phyloP scores from a whole-genome alignment of 306 rosid species.

The Pueraria montana region DNA sequence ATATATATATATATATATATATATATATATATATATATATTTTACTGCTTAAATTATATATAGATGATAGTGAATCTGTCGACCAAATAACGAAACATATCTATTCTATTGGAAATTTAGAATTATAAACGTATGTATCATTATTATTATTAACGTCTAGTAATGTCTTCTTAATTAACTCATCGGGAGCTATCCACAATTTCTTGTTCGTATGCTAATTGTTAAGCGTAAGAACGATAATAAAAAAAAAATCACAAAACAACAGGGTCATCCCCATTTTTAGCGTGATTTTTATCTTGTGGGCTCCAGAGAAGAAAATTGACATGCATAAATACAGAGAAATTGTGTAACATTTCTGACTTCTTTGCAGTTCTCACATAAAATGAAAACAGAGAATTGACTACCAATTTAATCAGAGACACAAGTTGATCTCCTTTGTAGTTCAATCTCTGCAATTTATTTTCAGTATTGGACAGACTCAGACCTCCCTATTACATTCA shows the following conservation, averaged over 20 bases:
- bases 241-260: not conserved
- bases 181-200: not conserved
- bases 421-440: not conserved
- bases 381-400: not conserved
- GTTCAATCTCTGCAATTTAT: not conserved
- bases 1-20: too few species aligned
- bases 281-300: constrained; percentile 19
- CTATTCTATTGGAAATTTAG: too few species aligned
- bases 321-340: not conserved
- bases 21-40: too few species aligned
- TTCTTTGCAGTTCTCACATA: not conserved
- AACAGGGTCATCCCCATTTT: constrained; percentile 22
- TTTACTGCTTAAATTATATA: too few species aligned
- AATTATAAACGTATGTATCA: too few species aligned
- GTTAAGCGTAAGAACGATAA: not conserved
- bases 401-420: not conserved
- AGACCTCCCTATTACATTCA: not conserved
- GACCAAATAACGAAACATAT: too few species aligned
- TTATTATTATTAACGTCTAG: too few species aligned
- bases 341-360: not conserved
- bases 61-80: too few species aligned
- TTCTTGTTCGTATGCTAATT: not conserved
- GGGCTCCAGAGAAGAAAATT: constrained; percentile 49
- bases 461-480: not conserved
- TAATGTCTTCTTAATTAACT: too few species aligned